phyloP scores from a whole-genome alignment of 345 rosid species.

The Hevea brasiliensis region DNA sequence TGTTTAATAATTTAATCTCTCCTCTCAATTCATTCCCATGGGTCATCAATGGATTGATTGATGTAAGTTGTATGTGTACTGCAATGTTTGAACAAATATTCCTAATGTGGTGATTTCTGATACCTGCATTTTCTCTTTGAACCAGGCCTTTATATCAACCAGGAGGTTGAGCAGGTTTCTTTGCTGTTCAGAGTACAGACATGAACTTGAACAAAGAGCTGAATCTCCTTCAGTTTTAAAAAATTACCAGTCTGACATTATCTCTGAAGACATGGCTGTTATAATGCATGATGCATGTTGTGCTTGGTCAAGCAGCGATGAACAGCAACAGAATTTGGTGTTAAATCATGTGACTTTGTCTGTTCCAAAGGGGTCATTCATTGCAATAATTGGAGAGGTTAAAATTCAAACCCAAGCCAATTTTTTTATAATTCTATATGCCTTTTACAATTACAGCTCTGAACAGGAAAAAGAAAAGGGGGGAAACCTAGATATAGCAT shows the following conservation, averaged over 20 bases:
- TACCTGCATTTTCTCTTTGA: constrained; percentile 15
- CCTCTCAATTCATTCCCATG: constrained; percentile 95
- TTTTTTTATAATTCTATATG: not conserved
- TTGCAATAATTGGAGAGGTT: constrained; percentile 89
- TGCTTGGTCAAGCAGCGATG: constrained; percentile 59
- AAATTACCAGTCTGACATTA: constrained; percentile 30
- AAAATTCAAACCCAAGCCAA: constrained; percentile 10
- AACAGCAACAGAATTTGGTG: constrained; percentile 44
- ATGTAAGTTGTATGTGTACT: constrained; percentile 54
- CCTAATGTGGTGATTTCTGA: constrained; percentile 13
- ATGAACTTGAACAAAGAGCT: constrained; percentile 24
- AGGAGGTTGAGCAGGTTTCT: constrained; percentile 82
- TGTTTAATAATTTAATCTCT: constrained; percentile 82
- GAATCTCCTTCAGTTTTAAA: constrained; percentile 26
- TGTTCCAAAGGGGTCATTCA: constrained; percentile 63
- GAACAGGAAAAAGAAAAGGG: not conserved
- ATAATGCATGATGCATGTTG: constrained; percentile 64
- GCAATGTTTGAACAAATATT: constrained; percentile 7
- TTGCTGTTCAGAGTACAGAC: constrained; percentile 50
- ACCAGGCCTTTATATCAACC: constrained; percentile 80
- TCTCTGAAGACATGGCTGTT: constrained; percentile 49
- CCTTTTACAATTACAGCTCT: not conserved
- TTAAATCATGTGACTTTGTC: constrained; percentile 55
- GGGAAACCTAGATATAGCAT: not conserved
- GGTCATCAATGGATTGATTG: constrained; percentile 95